Evolutionary conservation across 352 stramenopile genomes (phyloP).

Genomic region (Phytophthora vignae): DNA sequence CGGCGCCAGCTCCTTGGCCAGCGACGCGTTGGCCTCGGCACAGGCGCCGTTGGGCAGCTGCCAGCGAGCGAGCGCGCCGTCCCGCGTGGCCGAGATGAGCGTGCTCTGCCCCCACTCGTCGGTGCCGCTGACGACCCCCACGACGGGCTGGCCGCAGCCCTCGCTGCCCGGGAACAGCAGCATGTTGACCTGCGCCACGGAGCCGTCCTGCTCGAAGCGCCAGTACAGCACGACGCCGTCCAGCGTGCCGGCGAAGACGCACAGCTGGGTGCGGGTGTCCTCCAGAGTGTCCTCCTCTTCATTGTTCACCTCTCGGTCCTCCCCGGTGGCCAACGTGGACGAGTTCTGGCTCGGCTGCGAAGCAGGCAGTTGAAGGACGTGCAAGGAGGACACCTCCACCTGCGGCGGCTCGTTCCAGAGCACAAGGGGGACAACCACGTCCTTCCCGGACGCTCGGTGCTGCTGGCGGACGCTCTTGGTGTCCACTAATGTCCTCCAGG

Average conservation of each 20-base stretch:
- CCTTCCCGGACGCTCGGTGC: conserved; percentile 24
- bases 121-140: conserved; percentile 71
- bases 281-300: conserved; percentile 36
- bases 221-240: conserved; percentile 79
- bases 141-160: conserved; percentile 41
- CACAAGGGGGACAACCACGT: conserved; percentile 75
- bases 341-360: conserved; percentile 78
- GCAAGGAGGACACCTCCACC: conserved; percentile 61
- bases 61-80: conserved; percentile 68
- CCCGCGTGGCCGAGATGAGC: conserved; percentile 64
- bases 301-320: conserved; percentile 45
- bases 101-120: conserved; percentile 84
- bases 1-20: conserved; percentile 69
- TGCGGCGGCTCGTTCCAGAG: conserved; percentile 69
- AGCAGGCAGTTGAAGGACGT: conserved; percentile 71
- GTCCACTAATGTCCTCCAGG: conserved; percentile 24
- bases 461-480: conserved; percentile 19
- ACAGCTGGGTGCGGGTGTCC: conserved; percentile 47
- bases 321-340: conserved; percentile 31
- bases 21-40: conserved; percentile 51
- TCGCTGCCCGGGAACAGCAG: conserved; percentile 51
- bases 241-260: conserved; percentile 73
- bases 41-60: conserved; percentile 75
- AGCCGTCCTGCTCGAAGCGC: conserved; percentile 61
- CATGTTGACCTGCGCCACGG: conserved; percentile 73